Conservation (phyloP, 2,329 filamentous ascomycete genomes). For the Cordyceps cateniannulata region DNA sequence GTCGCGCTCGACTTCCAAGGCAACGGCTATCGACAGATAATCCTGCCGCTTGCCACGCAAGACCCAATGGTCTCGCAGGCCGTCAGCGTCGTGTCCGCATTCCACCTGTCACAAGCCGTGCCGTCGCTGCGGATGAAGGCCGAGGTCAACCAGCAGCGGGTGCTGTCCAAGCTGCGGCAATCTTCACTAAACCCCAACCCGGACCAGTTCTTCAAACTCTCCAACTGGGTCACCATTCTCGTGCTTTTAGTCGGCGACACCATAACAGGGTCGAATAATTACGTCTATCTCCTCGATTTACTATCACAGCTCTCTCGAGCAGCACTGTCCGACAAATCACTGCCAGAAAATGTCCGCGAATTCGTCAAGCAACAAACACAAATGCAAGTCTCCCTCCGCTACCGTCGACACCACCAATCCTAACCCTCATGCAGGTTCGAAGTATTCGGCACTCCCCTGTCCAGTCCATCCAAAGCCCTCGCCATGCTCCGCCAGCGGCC, state of each 20-base stretch:
- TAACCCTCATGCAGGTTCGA: conserved; percentile 21
- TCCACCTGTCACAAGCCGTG: conserved; percentile 28
- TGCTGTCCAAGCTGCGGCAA: conserved; percentile 28
- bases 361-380: conserved; percentile 27
- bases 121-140: conserved; percentile 26
- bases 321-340: conserved; percentile 16
- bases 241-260: conserved; percentile 35
- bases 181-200: conserved; percentile 24
- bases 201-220: conserved; percentile 28
- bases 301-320: conserved; percentile 24
- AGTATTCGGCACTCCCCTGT: conserved; percentile 23
- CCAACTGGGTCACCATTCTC: conserved; percentile 30
- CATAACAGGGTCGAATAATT: conserved; percentile 33
- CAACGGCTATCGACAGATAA: conserved; percentile 33
- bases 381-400: conserved; percentile 19
- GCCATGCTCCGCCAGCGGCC: conserved; percentile 18
- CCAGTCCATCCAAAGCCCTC: conserved; percentile 23
- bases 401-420: neutral
- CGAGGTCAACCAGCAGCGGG: conserved; percentile 27
- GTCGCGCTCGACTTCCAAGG: conserved; percentile 28
- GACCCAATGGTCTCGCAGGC: conserved; percentile 29
- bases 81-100: conserved; percentile 32
- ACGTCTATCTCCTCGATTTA: conserved; percentile 29
- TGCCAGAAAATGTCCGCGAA: conserved; percentile 15
- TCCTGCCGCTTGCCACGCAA: conserved; percentile 33